Percentiles rank a stretch among this genome's conserved stretches.
Conservation (phyloP, 2,329 filamentous ascomycete species). For the Ophiostoma triangulosporum region DNA sequence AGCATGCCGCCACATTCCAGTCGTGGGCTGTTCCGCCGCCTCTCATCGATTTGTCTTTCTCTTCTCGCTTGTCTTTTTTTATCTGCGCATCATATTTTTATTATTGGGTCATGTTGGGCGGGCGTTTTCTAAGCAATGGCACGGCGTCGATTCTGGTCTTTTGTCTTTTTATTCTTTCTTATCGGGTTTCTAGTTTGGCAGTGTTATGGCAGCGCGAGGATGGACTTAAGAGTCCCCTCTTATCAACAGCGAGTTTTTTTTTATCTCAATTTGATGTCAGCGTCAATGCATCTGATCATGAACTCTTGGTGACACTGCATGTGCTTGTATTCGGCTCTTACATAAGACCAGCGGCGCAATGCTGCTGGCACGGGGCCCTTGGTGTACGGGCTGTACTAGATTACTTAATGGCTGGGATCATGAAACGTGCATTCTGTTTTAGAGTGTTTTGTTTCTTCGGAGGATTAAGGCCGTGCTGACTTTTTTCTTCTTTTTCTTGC, state of each 20-base stretch:
- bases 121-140: neutral
- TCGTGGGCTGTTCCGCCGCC: neutral
- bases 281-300: no score
- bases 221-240: no score
- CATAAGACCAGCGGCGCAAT: no score
- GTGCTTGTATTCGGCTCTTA: no score
- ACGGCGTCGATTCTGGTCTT: neutral
- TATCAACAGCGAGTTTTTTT: no score
- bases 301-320: no score
- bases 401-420: neutral
- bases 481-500: no score
- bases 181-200: neutral
- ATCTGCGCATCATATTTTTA: neutral
- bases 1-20: neutral
- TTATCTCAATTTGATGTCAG: no score
- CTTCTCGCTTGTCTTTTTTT: neutral
- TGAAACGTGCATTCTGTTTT: neutral
- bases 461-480: no score
- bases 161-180: neutral
- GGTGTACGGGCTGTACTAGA: no score
- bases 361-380: no score
- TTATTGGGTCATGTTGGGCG: neutral
- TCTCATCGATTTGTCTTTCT: neutral
- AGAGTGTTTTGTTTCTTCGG: neutral
- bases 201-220: no score